Evolutionary conservation across 495 filamentous ascomycete species (phyloP).

Genomic region (Hypoxylon crocopeplum): DNA sequence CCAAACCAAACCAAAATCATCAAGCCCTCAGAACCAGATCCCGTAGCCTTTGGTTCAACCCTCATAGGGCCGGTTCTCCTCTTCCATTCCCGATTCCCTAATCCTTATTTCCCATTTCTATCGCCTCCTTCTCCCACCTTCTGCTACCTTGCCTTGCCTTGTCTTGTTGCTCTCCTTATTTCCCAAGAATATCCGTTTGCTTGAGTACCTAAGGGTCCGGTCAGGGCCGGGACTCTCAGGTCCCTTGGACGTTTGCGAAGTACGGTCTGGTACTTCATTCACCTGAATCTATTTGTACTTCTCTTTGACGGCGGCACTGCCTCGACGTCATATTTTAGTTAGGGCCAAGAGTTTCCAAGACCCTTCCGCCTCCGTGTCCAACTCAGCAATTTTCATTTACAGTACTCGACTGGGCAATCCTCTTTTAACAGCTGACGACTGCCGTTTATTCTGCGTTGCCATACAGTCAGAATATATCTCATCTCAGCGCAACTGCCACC

Average conservation of each 20-base stretch:
- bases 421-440: slow-evolving; percentile 9
- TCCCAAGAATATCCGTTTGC: not conserved
- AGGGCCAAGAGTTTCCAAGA: slow-evolving; percentile 39
- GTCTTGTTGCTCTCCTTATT: too few relatives aligned
- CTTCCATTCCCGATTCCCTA: slow-evolving; percentile 19
- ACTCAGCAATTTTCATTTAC: slow-evolving; percentile 19
- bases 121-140: slow-evolving; percentile 30
- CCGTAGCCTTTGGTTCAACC: slow-evolving; percentile 19
- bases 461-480: slow-evolving; percentile 7
- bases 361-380: slow-evolving; percentile 32
- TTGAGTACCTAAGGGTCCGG: slow-evolving; percentile 11
- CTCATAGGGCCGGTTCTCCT: slow-evolving; percentile 22
- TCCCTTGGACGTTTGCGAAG: slow-evolving; percentile 27
- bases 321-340: slow-evolving; percentile 35
- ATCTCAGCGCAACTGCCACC: slow-evolving; percentile 20
- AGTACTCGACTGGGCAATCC: not conserved
- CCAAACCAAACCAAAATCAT: not conserved
- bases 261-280: slow-evolving; percentile 7
- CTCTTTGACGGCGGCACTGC: slow-evolving; percentile 25
- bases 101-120: slow-evolving; percentile 26
- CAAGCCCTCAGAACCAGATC: slow-evolving; percentile 32
- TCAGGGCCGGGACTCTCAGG: slow-evolving; percentile 9
- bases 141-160: not conserved
- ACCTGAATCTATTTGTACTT: slow-evolving; percentile 14
- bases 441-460: slow-evolving; percentile 6